Evolutionary conservation across 1,284 basidiomycete genomes (phyloP), one percentile per base, ranked within the genome.

Genomic region (Cutaneotrichosporon cutaneum): DNA sequence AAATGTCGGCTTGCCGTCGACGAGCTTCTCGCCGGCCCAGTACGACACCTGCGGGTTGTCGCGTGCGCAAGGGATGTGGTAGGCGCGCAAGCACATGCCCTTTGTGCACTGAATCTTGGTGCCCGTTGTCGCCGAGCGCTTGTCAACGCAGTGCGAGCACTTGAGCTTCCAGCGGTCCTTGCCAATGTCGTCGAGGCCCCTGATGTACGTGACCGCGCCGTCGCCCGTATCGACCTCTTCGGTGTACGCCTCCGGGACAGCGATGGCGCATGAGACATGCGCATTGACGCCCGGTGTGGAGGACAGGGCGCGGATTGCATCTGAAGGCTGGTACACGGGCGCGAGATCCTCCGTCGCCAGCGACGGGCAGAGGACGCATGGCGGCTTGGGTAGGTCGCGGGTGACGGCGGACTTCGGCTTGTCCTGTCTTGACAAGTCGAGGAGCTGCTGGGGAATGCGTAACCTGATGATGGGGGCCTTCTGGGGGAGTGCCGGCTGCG

Each of bases 101-200:
- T 92, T 92, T 11, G 91, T 91, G 75, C 94, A 97, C 72, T 97
- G 94, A 32, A 96, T 87, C 60, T 94, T 94, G 4, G 92, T 92
- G 6, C 95, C 95, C 64, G 92, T 88, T 9, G 82, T 82, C 67
- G 88, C 90, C 18, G 84, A 78, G 36, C 83, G 83, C 27, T 81
- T 83, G 72, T 87, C 90, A 30, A 83, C 82, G 75, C 94, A 98
- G 6, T 87, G 85, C 13, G 86, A 84, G 75, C 94, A 97, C 88
- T 94, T 95, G 78, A 96, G 74, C 71, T 87, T 88, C 94, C 94
- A 97, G 32, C 94, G 82, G 72, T 90, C 94, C 73, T 88, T 92
- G 24, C 89, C 88, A 65, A 96, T 90, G 4, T 83, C 86, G 71
- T 92, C 89, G 30, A 91, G 88, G 4, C 92, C 92, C 70, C 88